phyloP scores from a whole-genome alignment of 257 asterid genomes.

The Dorcoceras hygrometricum region DNA sequence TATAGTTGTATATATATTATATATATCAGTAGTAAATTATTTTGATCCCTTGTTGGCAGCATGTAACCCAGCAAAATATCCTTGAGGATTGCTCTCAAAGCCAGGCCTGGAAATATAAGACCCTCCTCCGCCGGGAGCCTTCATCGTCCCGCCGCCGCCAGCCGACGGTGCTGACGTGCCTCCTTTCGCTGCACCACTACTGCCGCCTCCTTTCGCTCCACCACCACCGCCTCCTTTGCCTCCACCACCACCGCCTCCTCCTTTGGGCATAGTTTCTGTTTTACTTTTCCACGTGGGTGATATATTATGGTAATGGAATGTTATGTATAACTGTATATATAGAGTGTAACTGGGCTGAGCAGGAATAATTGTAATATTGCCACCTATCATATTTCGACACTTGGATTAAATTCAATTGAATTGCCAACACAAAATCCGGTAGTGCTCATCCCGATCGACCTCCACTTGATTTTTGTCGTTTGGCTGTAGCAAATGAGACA shows the following conservation, averaged over 20 bases:
- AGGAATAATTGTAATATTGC: too few relatives aligned
- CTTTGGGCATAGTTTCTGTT: background rate
- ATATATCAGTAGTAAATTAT: background rate
- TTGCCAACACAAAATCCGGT: too few relatives aligned
- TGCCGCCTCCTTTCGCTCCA: constrained; percentile 10
- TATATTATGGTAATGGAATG: too few relatives aligned
- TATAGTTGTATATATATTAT: too few relatives aligned
- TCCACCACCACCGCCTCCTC: background rate
- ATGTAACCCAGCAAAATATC: constrained; percentile 38
- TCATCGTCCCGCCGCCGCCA: constrained; percentile 29
- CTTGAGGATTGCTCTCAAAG: constrained; percentile 41
- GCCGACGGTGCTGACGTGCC: background rate
- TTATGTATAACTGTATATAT: too few relatives aligned
- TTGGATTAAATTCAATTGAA: too few relatives aligned
- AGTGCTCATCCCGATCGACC: too few relatives aligned
- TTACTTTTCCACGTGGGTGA: background rate
- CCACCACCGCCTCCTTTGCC: background rate
- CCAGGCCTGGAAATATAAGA: constrained; percentile 30
- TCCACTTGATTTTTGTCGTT: too few relatives aligned
- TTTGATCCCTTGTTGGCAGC: constrained; percentile 7
- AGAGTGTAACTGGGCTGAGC: too few relatives aligned
- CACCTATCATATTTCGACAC: too few relatives aligned
- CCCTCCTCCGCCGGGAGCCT: constrained; percentile 40
- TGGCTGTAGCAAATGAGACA: too few relatives aligned
- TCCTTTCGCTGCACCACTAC: constrained; percentile 15